Evolutionary conservation across 2,329 filamentous ascomycete species (phyloP).

Genomic region (Trichoderma guizhouense): DNA sequence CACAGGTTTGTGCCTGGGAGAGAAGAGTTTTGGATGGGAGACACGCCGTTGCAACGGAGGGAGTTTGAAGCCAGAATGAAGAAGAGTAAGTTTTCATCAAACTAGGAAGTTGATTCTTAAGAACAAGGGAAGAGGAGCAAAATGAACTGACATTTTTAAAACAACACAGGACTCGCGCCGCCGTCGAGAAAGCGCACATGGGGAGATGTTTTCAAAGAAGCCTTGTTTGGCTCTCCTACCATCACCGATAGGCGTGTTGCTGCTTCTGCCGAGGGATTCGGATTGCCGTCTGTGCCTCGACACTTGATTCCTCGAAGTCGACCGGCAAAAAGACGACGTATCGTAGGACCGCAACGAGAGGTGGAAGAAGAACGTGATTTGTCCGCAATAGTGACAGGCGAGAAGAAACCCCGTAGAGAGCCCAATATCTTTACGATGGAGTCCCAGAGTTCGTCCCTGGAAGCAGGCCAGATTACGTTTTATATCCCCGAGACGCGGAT

Average conservation of each 20-base stretch:
- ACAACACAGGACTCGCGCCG: neutral
- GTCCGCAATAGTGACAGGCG: neutral
- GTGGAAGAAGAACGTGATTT: neutral
- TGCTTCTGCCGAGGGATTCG: neutral
- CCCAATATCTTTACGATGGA: neutral
- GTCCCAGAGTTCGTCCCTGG: neutral
- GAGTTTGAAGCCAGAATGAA: constrained; percentile 23
- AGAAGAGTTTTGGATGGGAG: constrained; percentile 29
- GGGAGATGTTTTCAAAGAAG: neutral
- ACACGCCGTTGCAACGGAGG: constrained; percentile 30
- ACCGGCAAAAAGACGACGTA: neutral
- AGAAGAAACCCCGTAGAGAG: neutral
- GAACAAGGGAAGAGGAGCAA: neutral
- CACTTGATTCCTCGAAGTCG: constrained; percentile 7
- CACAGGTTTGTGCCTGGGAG: constrained; percentile 25
- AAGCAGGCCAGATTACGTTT: neutral
- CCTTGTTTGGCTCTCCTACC: neutral
- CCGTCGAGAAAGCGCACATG: neutral
- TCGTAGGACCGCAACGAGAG: neutral
- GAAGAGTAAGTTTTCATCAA: constrained; percentile 1
- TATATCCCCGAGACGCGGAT: neutral
- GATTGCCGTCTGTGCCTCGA: neutral
- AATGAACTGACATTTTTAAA: neutral
- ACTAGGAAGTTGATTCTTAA: no score
- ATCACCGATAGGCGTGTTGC: neutral